phyloP scores from a whole-genome alignment of 2,329 filamentous ascomycete species.

The Dothideomycetes sp. region DNA sequence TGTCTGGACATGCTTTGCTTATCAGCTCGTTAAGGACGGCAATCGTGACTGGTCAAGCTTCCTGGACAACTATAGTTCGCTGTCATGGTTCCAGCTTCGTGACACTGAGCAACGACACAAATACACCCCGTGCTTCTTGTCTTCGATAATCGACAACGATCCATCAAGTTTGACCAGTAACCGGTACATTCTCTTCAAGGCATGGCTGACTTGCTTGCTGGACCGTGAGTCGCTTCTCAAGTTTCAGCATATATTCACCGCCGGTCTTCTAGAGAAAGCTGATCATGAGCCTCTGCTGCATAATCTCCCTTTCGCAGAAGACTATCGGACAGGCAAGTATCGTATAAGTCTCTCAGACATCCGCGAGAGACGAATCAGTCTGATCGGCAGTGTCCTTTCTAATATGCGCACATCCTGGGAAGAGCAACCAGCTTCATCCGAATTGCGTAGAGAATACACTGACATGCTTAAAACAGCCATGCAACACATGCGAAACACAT shows the following conservation, averaged over 20 bases:
- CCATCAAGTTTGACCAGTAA: slow-evolving; percentile 35
- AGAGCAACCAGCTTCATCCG: slow-evolving; percentile 22
- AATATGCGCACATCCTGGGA: slow-evolving; percentile 50
- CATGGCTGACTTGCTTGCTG: slow-evolving; percentile 47
- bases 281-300: slow-evolving; percentile 39
- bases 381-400: slow-evolving; percentile 48
- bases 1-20: slow-evolving; percentile 45
- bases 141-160: slow-evolving; percentile 32
- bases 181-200: slow-evolving; percentile 39
- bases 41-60: slow-evolving; percentile 46
- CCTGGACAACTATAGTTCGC: slow-evolving; percentile 43
- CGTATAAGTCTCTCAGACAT: slow-evolving; percentile 45
- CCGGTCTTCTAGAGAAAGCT: slow-evolving; percentile 43
- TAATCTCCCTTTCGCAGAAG: slow-evolving; percentile 49
- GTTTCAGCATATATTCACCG: slow-evolving; percentile 50
- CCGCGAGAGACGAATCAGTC: slow-evolving; percentile 42
- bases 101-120: slow-evolving; percentile 38
- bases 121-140: slow-evolving; percentile 37
- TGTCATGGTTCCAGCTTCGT: slow-evolving; percentile 41
- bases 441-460: slow-evolving; percentile 39
- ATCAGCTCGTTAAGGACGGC: slow-evolving; percentile 37
- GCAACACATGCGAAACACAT: slow-evolving; percentile 52
- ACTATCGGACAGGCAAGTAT: slow-evolving; percentile 30
- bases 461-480: slow-evolving; percentile 48
- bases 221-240: slow-evolving; percentile 53